These are phyloP conservation scores for Solanum clarkiae DNA, from an alignment of 257 asterid species.

Conservation along the genomic window DNA sequence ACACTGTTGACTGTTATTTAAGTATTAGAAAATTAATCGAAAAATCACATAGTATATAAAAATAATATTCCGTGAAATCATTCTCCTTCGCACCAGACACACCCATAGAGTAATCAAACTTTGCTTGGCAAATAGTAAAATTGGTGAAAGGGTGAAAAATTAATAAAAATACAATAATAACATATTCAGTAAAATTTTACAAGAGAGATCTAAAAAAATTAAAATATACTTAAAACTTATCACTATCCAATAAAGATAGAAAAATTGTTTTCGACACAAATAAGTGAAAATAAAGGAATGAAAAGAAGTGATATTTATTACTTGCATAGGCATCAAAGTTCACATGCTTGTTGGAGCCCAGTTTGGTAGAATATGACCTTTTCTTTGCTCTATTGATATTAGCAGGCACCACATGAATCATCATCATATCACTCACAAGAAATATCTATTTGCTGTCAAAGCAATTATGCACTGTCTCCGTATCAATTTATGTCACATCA, in stretches of 20 bases:
- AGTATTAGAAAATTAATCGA: not conserved
- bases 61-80: too few species aligned
- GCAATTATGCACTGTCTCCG: not conserved
- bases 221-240: too few species aligned
- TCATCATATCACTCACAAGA: not conserved
- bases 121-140: not conserved
- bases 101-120: not conserved
- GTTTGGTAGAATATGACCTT: conserved; percentile 22
- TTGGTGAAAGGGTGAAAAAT: not conserved
- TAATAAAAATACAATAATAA: not conserved
- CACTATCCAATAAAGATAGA: too few species aligned
- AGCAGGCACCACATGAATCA: not conserved
- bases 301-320: conserved; percentile 20
- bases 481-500: not conserved
- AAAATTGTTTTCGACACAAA: too few species aligned
- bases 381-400: not conserved
- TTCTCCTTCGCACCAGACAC: not conserved
- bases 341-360: conserved; percentile 43
- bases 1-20: not conserved
- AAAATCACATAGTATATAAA: too few species aligned
- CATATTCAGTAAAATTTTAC: too few species aligned
- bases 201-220: too few species aligned
- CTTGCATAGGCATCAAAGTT: conserved; percentile 33
- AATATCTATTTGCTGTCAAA: not conserved
- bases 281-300: not conserved